These are phyloP conservation scores for Trichoderma breve DNA, from an alignment of 2,329 filamentous ascomycete genomes.

Conservation along the genomic window DNA sequence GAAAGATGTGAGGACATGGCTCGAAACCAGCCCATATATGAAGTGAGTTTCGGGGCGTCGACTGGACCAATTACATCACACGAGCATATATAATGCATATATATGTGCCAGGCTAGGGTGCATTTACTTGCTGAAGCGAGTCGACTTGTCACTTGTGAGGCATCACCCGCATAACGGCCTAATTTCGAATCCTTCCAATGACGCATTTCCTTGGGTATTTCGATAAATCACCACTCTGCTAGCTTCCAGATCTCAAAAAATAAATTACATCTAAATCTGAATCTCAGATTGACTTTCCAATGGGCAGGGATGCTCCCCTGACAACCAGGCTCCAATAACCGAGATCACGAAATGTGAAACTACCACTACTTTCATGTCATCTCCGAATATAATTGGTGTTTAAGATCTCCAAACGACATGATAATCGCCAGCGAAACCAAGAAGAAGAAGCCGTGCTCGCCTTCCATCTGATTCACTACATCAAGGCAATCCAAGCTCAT, in stretches of 20 bases:
- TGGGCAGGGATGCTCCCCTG: not conserved
- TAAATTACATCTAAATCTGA: not conserved
- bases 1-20: not conserved
- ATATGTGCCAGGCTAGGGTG: not conserved
- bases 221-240: not conserved
- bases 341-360: not conserved
- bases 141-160: conserved; percentile 1
- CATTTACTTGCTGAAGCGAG: not conserved
- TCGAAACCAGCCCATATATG: not conserved
- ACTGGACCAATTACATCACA: not conserved
- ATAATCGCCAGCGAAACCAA: not conserved
- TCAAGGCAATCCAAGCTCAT: conserved; percentile 44
- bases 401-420: not conserved
- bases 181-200: not conserved
- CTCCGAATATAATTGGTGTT: not conserved
- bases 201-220: not conserved
- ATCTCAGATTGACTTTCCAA: not conserved
- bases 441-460: not conserved
- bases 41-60: not conserved
- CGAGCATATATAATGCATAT: not conserved
- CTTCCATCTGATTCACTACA: conserved; percentile 33
- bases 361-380: not conserved
- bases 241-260: not conserved
- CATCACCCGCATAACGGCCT: not conserved
- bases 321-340: not conserved